phyloP scores from a whole-genome alignment of 352 stramenopile genomes.

The Globisporangium abappressorium region DNA sequence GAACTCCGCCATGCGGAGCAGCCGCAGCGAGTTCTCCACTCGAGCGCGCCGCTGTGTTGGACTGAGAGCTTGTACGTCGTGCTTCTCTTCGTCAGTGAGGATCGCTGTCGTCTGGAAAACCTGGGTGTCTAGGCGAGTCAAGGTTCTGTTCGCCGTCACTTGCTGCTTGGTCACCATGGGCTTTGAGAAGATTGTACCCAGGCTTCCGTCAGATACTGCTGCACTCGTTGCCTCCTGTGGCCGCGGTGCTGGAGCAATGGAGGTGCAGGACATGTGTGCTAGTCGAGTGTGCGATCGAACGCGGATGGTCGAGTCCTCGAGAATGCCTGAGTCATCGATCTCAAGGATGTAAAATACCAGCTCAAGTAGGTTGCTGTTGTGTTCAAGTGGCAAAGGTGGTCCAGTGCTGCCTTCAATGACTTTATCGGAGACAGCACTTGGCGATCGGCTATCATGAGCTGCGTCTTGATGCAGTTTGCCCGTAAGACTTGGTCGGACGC shows the following conservation, averaged over 20 bases:
- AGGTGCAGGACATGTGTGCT: too few species aligned
- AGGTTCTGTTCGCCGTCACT: too few species aligned
- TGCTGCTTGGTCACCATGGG: neutral
- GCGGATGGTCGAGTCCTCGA: neutral
- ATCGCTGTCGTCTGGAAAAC: too few species aligned
- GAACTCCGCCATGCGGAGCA: constrained; percentile 13
- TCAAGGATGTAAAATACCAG: neutral
- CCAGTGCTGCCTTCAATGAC: neutral
- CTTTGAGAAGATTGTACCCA: neutral
- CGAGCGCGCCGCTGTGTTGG: neutral
- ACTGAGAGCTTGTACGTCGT: neutral
- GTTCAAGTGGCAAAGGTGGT: neutral
- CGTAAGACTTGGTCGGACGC: neutral
- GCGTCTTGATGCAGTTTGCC: neutral
- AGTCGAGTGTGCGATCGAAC: too few species aligned
- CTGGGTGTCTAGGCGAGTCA: too few species aligned
- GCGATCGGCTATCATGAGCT: neutral
- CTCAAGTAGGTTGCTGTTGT: neutral
- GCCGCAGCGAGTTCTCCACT: constrained; percentile 5
- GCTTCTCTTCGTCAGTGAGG: neutral
- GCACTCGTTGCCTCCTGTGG: neutral
- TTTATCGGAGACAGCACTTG: neutral
- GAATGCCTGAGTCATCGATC: neutral
- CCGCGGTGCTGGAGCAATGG: too few species aligned
- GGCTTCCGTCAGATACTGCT: neutral